Evolutionary conservation across 176 grass and related monocot genomes (phyloP), one percentile per base, ranked within the genome.

Genomic region (Bromus sterilis): DNA sequence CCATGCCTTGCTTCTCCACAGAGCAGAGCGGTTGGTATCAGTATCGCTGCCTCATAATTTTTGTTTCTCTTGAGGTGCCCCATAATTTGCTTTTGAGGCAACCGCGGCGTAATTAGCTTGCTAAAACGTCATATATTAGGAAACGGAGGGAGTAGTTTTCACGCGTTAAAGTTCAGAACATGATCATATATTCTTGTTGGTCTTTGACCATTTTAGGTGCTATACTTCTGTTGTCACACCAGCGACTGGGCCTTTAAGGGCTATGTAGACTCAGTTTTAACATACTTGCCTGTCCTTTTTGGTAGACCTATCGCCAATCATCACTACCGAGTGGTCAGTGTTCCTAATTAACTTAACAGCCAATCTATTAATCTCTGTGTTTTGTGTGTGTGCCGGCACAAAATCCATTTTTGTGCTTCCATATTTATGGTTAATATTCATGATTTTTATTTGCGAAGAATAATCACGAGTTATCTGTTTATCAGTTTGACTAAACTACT

Each of bases 341-440:
- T 74, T 56, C 33, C 33, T 4, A 4, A 63, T 9, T 43, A 82
- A 15, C 3, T 78, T 56, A 31, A 29, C 46, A 42, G 34, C 21
- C 69, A 28, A 53, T 73, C 40, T 40, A 31, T 76, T 42, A 76
- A 40, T 28, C 24, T 56, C 10, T 44, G 7, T 75, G 13, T 77
- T 37, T 39, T 86, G 14, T 77, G 35, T 61, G 3, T n/a, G 25
- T 30, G 21, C 1, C 1, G 7, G 4, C 2, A 18, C 13, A 10
- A 10, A 56, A 59, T 14, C 24, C 16, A 66, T 23, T 57, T 66
- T 18, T 20, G 80, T 60, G 49, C 60, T 24, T 30, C 21, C 30
- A 40, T 89, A 37, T 88, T 71, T 80, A 85, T 78, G 32, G 48
- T 46, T 44, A 62, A 20, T 88, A 16, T 15, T 37, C 44, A 58